These are phyloP conservation scores for Aspergillus alliaceus DNA, from an alignment of 2,329 filamentous ascomycete genomes.

Conservation along the genomic window DNA sequence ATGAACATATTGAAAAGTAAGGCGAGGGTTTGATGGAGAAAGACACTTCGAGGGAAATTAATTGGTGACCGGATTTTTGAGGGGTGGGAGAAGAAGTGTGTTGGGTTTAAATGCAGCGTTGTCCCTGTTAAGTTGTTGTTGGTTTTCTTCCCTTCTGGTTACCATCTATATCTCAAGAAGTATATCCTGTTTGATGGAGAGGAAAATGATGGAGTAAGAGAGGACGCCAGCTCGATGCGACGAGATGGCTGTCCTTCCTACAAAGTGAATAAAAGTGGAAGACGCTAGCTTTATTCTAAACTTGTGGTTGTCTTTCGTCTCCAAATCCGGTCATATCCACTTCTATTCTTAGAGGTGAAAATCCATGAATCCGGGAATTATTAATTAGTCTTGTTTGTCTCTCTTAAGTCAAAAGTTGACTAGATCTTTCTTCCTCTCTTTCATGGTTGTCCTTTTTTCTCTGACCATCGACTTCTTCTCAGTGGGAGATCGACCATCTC, in stretches of 20 bases:
- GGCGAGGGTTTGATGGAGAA: slow-evolving; percentile 3
- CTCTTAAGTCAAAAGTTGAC: not conserved
- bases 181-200: too few species aligned
- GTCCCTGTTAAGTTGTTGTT: not conserved
- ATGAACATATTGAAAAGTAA: slow-evolving; percentile 1
- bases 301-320: not conserved
- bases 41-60: not conserved
- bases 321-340: not conserved
- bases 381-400: not conserved
- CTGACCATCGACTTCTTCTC: not conserved
- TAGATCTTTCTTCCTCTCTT: not conserved
- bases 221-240: not conserved
- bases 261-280: not conserved
- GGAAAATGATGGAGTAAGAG: not conserved
- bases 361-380: not conserved
- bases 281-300: too few species aligned
- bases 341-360: slow-evolving; percentile 1
- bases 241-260: not conserved
- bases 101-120: slow-evolving; percentile 2
- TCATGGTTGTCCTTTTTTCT: not conserved
- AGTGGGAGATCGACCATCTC: not conserved
- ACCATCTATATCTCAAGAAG: too few species aligned
- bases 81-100: not conserved
- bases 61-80: not conserved
- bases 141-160: not conserved